Percentiles rank a stretch among this genome's conserved stretches.
Conservation (phyloP, 1,284 basidiomycete species). For the Pyrrhoderma noxium region DNA sequence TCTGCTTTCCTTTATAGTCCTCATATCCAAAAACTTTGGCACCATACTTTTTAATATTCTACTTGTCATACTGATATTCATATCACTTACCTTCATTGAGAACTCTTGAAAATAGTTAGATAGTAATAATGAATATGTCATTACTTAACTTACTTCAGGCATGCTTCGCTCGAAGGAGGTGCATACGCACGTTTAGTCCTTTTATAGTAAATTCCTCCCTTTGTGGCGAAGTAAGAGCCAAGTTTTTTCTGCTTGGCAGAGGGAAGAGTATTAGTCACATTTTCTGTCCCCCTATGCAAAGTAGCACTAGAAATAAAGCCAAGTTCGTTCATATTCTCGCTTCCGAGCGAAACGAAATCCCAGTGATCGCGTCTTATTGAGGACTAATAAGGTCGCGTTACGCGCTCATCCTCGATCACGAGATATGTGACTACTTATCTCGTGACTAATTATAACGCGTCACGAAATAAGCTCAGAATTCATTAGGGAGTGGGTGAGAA, state of each 20-base stretch:
- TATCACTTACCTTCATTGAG: constrained; percentile 9
- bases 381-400: too few relatives aligned
- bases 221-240: constrained; percentile 6
- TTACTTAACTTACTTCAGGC: constrained; percentile 8
- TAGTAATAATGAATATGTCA: too few relatives aligned
- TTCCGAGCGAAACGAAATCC: too few relatives aligned
- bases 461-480: too few relatives aligned
- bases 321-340: constrained; percentile 9
- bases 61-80: neutral
- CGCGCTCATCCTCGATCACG: too few relatives aligned
- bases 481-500: too few relatives aligned
- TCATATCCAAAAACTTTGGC: constrained; percentile 32
- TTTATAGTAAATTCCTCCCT: constrained; percentile 6
- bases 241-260: constrained; percentile 12
- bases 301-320: constrained; percentile 13
- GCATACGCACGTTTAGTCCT: constrained; percentile 3
- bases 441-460: too few relatives aligned
- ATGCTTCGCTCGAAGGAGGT: constrained; percentile 9
- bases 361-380: too few relatives aligned
- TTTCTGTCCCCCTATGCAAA: constrained; percentile 1
- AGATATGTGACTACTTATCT: too few relatives aligned
- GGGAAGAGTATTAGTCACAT: neutral
- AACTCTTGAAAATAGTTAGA: neutral
- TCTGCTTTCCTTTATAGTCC: constrained; percentile 36
- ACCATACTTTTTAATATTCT: neutral